A percentile compares a stretch with the other conserved stretches of the same genome.
phyloP scores from a whole-genome alignment of 1,284 basidiomycete genomes.

The Takashimella tepidaria region DNA sequence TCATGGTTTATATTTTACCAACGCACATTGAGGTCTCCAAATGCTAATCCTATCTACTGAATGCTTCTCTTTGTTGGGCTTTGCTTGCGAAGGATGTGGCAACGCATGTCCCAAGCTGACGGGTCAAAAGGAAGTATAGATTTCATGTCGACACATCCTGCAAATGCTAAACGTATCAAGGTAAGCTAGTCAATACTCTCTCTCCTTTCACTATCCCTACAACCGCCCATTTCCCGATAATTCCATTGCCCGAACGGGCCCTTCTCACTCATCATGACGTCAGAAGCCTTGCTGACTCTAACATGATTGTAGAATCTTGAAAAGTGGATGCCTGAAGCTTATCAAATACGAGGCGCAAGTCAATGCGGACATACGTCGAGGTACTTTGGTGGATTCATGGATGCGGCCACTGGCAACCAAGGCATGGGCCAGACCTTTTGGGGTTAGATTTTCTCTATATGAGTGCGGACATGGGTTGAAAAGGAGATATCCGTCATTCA shows the following conservation, averaged over 20 bases:
- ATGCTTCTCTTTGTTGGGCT: background rate
- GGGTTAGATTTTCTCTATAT: no score
- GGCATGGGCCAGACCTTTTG: slow-evolving; percentile 15
- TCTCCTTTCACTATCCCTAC: no score
- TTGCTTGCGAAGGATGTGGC: slow-evolving; percentile 58
- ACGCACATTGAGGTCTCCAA: no score
- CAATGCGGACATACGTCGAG: slow-evolving; percentile 32
- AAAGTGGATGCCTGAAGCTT: slow-evolving; percentile 41
- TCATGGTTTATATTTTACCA: no score
- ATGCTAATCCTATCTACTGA: no score
- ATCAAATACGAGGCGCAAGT: slow-evolving; percentile 35
- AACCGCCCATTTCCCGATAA: no score
- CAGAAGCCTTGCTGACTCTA: no score
- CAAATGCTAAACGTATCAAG: slow-evolving; percentile 62
- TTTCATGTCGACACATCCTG: slow-evolving; percentile 63
- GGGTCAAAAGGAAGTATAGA: slow-evolving; percentile 35
- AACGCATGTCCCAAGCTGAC: slow-evolving; percentile 58
- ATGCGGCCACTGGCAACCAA: slow-evolving; percentile 14
- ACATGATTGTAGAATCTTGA: slow-evolving; percentile 23
- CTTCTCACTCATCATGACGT: slow-evolving; percentile 3
- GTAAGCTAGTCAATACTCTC: slow-evolving; percentile 43
- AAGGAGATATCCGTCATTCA: no score
- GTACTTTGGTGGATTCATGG: slow-evolving; percentile 37
- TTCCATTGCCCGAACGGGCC: no score
- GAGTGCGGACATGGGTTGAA: no score